Evolutionary conservation across 768 basidiomycete genomes (phyloP).

Genomic region (Mycena latifolia): DNA sequence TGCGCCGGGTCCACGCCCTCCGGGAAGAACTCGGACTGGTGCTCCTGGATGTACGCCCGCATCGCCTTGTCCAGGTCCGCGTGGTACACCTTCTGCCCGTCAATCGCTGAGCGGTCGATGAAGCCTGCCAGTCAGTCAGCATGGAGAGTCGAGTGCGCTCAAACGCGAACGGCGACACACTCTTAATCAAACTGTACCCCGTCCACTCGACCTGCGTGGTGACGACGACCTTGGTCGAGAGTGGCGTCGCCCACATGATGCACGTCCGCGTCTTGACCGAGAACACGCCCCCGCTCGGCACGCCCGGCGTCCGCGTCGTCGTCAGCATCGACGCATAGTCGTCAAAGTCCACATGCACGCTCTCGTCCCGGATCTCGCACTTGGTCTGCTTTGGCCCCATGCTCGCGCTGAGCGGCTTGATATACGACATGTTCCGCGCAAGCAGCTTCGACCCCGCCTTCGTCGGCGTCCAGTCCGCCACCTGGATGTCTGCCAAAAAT

Average conservation of each 20-base stretch:
- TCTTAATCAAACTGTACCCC: slow-evolving; percentile 95
- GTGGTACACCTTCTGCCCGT: slow-evolving; percentile 93
- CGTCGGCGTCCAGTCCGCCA: slow-evolving; percentile 92
- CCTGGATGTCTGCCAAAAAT: slow-evolving; percentile 91
- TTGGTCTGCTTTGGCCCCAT: slow-evolving; percentile 96
- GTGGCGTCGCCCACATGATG: slow-evolving; percentile 90
- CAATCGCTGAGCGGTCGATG: slow-evolving; percentile 91
- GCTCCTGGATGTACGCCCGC: slow-evolving; percentile 89
- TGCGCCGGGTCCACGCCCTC: slow-evolving; percentile 77
- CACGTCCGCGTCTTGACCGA: slow-evolving; percentile 95
- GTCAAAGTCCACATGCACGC: slow-evolving; percentile 83
- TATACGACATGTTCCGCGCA: slow-evolving; percentile 93
- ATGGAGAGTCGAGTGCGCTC: background rate
- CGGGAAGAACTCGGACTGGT: slow-evolving; percentile 90
- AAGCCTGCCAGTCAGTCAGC: slow-evolving; percentile 79
- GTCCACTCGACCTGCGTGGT: slow-evolving; percentile 97
- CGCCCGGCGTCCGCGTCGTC: slow-evolving; percentile 93
- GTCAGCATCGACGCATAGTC: slow-evolving; percentile 87
- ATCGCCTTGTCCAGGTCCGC: slow-evolving; percentile 86
- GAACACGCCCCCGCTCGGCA: slow-evolving; percentile 94
- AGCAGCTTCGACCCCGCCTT: slow-evolving; percentile 74
- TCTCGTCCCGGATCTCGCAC: slow-evolving; percentile 94
- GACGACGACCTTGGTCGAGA: slow-evolving; percentile 84
- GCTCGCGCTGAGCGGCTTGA: slow-evolving; percentile 89
- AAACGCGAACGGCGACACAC: slow-evolving; percentile 62